Base-by-base conservation (phyloP, 1,284 basidiomycete genomes). In the Coniferiporia sulphurascens region DNA sequence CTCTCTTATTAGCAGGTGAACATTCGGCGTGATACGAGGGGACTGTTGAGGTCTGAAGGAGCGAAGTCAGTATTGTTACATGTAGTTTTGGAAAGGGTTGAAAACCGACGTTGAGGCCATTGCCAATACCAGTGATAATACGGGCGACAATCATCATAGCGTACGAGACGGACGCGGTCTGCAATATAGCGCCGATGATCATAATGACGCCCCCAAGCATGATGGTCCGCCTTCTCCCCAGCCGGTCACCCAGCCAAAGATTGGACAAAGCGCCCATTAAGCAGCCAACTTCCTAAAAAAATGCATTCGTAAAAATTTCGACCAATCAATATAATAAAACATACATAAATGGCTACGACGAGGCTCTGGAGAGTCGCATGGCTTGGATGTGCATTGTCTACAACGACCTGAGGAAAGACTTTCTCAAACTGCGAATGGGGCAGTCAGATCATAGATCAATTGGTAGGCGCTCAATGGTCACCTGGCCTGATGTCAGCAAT, bases 1-100 rank as follows among this genome's bases (percentile, higher is more conserved):
- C 86, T 60, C 87, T 74, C 64, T 78, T 79, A 41, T 79, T 73
- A 1, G 85, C 79, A 7, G 82, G 79, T 2, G 84, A 83, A 62
- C 83, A 83, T 68, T 89, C 87, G 0, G 85, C 83, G 57, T 87
- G 86, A 63, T 86, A 85, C 6, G 76, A 75, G 8, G 83, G 83
- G 1, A 85, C 81, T 9, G 83, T 84, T 2, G 83, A 84, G 1
- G 83, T 85, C 83, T 85, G 15, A 74, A 12, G 21, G 41, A 1
- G 35, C 41, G 41, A 19, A 21, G 17, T 46, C 17, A 17, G 44
- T 15, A 36, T 17, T 17, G 36, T 19, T 3, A 27, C 5, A 38
- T 19, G 34, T 36, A 6, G 22, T 9, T 17, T 19, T 15, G 12
- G 7, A 15, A 41, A 41, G 9, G 2, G 38, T 12, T 41, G 9